These are phyloP conservation scores for Neodidymelliopsis sp. DNA, from an alignment of 2,329 filamentous ascomycete genomes.

Conservation along the genomic window DNA sequence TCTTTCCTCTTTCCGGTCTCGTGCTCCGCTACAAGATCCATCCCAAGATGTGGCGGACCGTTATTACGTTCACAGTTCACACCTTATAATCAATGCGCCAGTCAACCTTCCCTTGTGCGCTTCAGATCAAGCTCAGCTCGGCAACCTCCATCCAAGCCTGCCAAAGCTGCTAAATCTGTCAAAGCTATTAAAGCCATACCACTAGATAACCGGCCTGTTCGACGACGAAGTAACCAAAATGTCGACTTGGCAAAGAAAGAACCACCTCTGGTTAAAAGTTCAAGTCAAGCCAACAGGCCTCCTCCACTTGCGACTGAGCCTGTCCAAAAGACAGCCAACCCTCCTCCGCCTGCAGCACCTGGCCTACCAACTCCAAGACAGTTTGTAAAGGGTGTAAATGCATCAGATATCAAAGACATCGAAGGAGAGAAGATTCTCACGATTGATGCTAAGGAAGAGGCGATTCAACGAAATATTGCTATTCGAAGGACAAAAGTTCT, in stretches of 20 bases:
- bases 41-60: neutral
- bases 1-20: neutral
- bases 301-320: neutral
- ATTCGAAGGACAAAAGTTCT: conserved; percentile 14
- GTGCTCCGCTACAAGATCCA: neutral
- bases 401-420: neutral
- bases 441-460: conserved; percentile 6
- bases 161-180: neutral
- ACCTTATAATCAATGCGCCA: neutral
- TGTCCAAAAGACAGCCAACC: neutral
- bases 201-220: neutral
- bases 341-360: neutral
- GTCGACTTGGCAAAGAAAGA: conserved; percentile 3
- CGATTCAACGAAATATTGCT: conserved; percentile 11
- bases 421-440: neutral
- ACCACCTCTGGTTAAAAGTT: neutral
- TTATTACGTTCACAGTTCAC: neutral
- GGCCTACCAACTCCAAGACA: neutral
- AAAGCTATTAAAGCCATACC: neutral
- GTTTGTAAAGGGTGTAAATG: conserved; percentile 1
- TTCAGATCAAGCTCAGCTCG: conserved; percentile 3
- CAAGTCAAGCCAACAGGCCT: neutral
- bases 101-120: neutral
- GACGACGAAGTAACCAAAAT: neutral
- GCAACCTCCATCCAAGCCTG: neutral